phyloP scores from a whole-genome alignment of 176 grass and related monocot genomes.

The Triticum timopheevii region DNA sequence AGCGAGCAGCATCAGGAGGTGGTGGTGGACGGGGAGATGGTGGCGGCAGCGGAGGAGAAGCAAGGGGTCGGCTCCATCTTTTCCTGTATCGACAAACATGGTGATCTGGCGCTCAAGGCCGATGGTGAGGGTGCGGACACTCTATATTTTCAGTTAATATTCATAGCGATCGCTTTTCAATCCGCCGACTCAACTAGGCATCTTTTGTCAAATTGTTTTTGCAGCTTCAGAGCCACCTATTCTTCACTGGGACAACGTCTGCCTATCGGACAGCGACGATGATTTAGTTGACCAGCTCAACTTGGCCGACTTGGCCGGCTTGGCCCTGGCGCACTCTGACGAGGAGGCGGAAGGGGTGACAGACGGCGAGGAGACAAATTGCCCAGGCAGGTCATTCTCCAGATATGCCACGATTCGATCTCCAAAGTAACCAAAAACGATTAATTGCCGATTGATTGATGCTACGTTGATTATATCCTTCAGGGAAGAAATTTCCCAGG shows the following conservation, averaged over 20 bases:
- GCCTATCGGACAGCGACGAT: neutral
- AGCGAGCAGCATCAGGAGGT: neutral
- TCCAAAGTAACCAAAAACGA: neutral
- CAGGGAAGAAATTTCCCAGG: neutral
- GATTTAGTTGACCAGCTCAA: neutral
- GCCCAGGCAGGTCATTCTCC: neutral
- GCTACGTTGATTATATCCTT: neutral
- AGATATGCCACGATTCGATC: neutral
- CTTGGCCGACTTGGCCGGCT: neutral
- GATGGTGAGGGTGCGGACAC: neutral
- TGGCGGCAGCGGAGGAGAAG: neutral
- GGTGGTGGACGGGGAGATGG: neutral
- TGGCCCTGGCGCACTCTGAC: neutral
- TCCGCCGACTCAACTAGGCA: neutral
- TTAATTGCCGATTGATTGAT: neutral
- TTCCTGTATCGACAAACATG: neutral
- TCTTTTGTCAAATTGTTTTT: neutral
- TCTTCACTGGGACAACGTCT: neutral
- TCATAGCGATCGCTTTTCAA: neutral
- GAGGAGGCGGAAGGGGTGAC: neutral
- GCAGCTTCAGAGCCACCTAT: neutral
- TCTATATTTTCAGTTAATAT: neutral
- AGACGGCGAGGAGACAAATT: slow-evolving; percentile 4
- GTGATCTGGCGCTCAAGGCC: neutral
- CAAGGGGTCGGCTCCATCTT: neutral